Percentiles rank a stretch among this genome's conserved stretches.
These are phyloP conservation scores for Gliomastix tumulicola DNA, from an alignment of 2,329 filamentous ascomycete species.

Conservation along the genomic window DNA sequence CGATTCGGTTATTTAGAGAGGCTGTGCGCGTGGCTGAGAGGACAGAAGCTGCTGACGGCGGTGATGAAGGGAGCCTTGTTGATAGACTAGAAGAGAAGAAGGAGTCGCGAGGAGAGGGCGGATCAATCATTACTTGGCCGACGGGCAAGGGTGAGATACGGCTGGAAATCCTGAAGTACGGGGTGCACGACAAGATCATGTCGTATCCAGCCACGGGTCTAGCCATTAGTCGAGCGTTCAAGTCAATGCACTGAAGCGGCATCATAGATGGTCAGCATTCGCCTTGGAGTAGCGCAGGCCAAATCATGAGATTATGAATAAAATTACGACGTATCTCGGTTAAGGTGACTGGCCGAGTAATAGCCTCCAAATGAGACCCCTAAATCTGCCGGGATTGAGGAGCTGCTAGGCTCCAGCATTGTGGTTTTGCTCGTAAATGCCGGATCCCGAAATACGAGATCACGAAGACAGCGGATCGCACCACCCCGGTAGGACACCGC, in stretches of 20 bases:
- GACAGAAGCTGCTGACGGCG: conserved; percentile 28
- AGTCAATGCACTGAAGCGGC: neutral
- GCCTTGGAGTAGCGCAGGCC: no score
- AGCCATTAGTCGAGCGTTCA: conserved; percentile 25
- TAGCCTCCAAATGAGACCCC: no score
- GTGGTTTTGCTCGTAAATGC: no score
- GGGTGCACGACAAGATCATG: conserved; percentile 52
- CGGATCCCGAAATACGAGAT: no score
- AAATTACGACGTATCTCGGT: no score
- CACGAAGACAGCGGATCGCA: no score
- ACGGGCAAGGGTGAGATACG: conserved; percentile 40
- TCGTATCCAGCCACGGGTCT: conserved; percentile 45
- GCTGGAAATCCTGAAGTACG: conserved; percentile 47
- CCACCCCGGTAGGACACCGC: no score
- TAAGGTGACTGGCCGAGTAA: no score
- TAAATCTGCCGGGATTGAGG: no score
- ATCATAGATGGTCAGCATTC: neutral
- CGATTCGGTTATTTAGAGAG: conserved; percentile 43
- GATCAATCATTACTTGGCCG: conserved; percentile 39
- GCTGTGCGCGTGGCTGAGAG: conserved; percentile 40
- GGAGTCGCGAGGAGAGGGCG: conserved; percentile 30
- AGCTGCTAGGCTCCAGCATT: no score
- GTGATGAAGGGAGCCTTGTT: conserved; percentile 23
- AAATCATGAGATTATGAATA: no score
- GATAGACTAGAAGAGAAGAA: neutral